Evolutionary conservation across 1,139 yeast genomes (phyloP).

Genomic region (Pneumocystis canis): DNA sequence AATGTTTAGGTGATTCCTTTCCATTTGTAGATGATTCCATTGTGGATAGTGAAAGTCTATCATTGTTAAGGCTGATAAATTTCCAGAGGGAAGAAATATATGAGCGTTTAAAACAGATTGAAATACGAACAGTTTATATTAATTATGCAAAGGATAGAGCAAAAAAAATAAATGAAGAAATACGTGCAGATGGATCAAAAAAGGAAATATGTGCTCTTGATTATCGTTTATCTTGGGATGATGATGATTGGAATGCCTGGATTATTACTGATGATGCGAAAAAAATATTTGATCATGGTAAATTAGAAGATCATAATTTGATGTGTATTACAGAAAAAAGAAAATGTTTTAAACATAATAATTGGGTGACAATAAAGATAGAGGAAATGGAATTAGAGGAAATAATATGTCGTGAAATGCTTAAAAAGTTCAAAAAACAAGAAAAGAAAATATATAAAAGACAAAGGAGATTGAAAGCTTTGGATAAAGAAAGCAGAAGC

Average conservation of each 20-base stretch:
- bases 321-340: slow-evolving; percentile 49
- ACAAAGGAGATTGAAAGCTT: background rate
- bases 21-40: slow-evolving; percentile 20
- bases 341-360: slow-evolving; percentile 50
- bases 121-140: slow-evolving; percentile 12
- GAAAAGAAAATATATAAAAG: slow-evolving; percentile 13
- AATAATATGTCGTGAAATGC: slow-evolving; percentile 8
- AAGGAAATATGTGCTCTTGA: slow-evolving; percentile 33
- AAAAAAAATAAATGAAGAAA: slow-evolving; percentile 5
- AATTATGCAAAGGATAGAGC: slow-evolving; percentile 17
- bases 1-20: slow-evolving; percentile 24
- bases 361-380: slow-evolving; percentile 42
- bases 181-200: slow-evolving; percentile 18
- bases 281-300: slow-evolving; percentile 15
- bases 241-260: slow-evolving; percentile 11
- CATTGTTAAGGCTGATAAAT: slow-evolving; percentile 4
- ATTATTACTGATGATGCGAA: slow-evolving; percentile 14
- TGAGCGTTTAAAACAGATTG: slow-evolving; percentile 12
- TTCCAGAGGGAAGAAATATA: slow-evolving; percentile 4
- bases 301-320: slow-evolving; percentile 16
- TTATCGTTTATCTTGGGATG: slow-evolving; percentile 19
- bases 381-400: slow-evolving; percentile 16
- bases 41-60: slow-evolving; percentile 11
- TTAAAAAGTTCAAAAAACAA: slow-evolving; percentile 11
- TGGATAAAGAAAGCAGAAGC: background rate